Conservation (phyloP, 345 rosid genomes). For the Psidium friedrichsthalianum region DNA sequence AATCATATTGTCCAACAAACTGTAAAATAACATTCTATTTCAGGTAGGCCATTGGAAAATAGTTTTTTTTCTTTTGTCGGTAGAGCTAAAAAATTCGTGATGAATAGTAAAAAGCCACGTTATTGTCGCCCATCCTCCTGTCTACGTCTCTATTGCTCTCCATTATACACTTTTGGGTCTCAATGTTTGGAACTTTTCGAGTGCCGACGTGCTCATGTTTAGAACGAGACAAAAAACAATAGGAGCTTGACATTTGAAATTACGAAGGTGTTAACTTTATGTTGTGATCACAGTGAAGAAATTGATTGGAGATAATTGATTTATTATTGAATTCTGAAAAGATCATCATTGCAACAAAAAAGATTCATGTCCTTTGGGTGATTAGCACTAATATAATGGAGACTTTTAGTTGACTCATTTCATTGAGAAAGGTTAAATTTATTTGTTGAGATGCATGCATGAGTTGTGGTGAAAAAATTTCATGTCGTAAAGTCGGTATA, state of each 20-base stretch:
- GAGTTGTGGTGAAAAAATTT: not conserved
- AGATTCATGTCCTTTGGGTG: not conserved
- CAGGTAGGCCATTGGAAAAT: not conserved
- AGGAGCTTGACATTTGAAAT: not conserved
- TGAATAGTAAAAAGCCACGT: not conserved
- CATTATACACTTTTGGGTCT: not conserved
- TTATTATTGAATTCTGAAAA: not conserved
- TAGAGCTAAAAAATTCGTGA: not conserved
- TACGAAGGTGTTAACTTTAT: not conserved
- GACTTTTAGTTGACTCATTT: too few relatives aligned
- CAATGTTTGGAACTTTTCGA: not conserved
- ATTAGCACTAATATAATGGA: too few relatives aligned
- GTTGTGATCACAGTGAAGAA: not conserved
- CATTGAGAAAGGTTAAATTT: too few relatives aligned
- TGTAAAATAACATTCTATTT: not conserved
- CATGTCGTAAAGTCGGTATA: not conserved
- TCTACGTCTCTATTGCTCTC: not conserved
- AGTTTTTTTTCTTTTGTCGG: not conserved
- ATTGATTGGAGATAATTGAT: not conserved
- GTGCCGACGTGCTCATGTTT: not conserved
- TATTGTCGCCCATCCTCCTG: not conserved
- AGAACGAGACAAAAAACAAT: not conserved
- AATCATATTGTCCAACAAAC: not conserved
- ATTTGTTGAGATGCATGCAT: not conserved
- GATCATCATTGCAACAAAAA: not conserved